Evolutionary conservation across 306 rosid genomes (phyloP).

Genomic region (Ochetophila trinervis): DNA sequence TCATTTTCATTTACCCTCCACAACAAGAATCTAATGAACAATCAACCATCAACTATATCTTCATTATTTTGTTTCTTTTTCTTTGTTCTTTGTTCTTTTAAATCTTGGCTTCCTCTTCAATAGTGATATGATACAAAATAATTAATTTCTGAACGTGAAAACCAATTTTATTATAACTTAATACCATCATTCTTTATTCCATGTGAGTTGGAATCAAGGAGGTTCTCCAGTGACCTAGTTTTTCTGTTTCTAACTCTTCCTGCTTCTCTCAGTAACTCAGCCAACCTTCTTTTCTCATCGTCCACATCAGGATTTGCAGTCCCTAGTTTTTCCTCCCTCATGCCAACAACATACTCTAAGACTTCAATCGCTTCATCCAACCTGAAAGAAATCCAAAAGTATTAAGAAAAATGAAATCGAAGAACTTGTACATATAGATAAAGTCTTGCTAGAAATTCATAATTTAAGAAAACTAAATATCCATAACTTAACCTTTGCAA

Average conservation of each 20-base stretch:
- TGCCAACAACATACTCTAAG: conserved; percentile 65
- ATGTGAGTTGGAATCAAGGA: conserved; percentile 51
- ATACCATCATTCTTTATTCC: conserved; percentile 22
- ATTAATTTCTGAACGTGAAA: conserved; percentile 16
- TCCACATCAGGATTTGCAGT: conserved; percentile 88
- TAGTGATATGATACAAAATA: conserved; percentile 24
- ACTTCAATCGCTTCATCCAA: conserved; percentile 83
- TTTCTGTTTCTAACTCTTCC: conserved; percentile 72
- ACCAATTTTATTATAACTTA: conserved; percentile 26
- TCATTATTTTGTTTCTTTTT: conserved; percentile 7
- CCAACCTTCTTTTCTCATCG: conserved; percentile 89
- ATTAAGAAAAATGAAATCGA: conserved; percentile 2
- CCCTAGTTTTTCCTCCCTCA: conserved; percentile 90
- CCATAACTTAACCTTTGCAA: too few species aligned
- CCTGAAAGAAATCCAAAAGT: conserved; percentile 37
- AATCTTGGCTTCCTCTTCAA: conserved; percentile 14
- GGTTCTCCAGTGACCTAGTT: conserved; percentile 68
- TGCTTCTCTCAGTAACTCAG: conserved; percentile 78
- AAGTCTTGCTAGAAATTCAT: background rate
- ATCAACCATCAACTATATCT: conserved; percentile 1
- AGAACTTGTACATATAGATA: background rate
- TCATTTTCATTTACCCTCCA: conserved; percentile 26
- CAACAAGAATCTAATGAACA: conserved; percentile 24
- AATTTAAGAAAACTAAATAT: too few species aligned
- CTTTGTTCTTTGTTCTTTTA: conserved; percentile 9